These are phyloP conservation scores for Filobasidium floriforme DNA, from an alignment of 768 basidiomycete species.

Conservation along the genomic window DNA sequence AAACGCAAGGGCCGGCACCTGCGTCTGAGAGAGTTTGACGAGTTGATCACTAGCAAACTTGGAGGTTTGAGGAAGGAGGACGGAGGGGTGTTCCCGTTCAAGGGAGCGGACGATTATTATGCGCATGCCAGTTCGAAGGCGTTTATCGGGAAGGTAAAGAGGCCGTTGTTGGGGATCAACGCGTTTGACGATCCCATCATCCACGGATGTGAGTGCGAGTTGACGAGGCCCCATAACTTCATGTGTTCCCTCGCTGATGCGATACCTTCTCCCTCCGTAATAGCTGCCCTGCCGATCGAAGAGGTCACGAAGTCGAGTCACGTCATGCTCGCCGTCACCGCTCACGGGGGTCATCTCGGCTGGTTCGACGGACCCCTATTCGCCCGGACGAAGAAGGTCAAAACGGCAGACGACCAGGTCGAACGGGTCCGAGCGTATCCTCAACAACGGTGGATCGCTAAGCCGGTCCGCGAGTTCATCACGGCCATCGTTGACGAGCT, in stretches of 20 bases:
- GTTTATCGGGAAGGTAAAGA: constrained; percentile 32
- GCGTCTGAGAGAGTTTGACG: constrained; percentile 36
- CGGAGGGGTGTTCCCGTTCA: constrained; percentile 41
- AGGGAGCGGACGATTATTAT: constrained; percentile 41
- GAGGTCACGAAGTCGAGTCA: constrained; percentile 35
- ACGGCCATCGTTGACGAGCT: constrained; percentile 30
- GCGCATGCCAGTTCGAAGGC: constrained; percentile 40
- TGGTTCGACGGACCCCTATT: constrained; percentile 41
- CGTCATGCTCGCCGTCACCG: constrained; percentile 38
- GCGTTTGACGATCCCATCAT: constrained; percentile 46
- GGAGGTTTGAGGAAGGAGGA: constrained; percentile 34
- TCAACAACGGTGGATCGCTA: constrained; percentile 38
- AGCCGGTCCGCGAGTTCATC: constrained; percentile 36
- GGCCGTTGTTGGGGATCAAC: constrained; percentile 43
- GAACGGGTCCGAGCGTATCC: constrained; percentile 11
- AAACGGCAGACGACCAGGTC: background rate
- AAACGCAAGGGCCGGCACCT: constrained; percentile 17
- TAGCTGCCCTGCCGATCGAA: constrained; percentile 35
- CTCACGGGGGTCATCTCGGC: constrained; percentile 45
- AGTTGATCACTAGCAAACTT: constrained; percentile 33
- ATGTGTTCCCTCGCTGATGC: background rate
- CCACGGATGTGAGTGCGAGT: constrained; percentile 31
- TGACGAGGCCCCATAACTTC: background rate
- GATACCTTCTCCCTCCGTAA: no score
- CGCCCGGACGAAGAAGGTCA: constrained; percentile 7